A percentile compares a stretch with the other conserved stretches of the same genome.
Evolutionary conservation across 192 early-diverging fungal genomes (phyloP).

Genomic region (Coemansia sp.): DNA sequence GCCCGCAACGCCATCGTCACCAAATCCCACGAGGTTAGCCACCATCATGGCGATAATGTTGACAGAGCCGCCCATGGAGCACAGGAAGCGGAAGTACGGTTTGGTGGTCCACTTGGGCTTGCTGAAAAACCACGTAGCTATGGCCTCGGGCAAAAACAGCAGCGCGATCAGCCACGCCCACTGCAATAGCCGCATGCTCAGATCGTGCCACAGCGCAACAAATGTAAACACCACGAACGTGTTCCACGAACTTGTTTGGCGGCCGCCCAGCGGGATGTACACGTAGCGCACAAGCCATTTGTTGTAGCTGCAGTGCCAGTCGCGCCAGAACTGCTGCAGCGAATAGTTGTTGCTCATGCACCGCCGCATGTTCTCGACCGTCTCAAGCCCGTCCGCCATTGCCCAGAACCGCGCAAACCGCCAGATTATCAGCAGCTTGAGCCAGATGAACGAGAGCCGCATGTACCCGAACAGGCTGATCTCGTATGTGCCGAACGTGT

Average conservation of each 20-base stretch:
- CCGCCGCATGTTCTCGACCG: slow-evolving; percentile 93
- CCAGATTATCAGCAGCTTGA: slow-evolving; percentile 96
- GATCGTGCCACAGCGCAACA: slow-evolving; percentile 98
- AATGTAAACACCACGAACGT: slow-evolving; percentile 91
- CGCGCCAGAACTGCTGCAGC: slow-evolving; percentile 90
- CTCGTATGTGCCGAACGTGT: slow-evolving; percentile 74
- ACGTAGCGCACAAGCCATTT: slow-evolving; percentile 86
- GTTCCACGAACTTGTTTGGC: slow-evolving; percentile 69
- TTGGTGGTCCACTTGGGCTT: slow-evolving; percentile 31
- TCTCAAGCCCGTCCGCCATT: slow-evolving; percentile 85
- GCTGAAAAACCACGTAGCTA: slow-evolving; percentile 59
- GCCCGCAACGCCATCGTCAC: slow-evolving; percentile 79
- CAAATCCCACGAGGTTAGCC: slow-evolving; percentile 97
- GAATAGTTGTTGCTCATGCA: slow-evolving; percentile 98
- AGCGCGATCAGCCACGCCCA: slow-evolving; percentile 92
- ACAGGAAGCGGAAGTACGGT: slow-evolving; percentile 74
- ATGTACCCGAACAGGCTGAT: slow-evolving; percentile 88
- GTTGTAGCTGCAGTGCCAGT: slow-evolving; percentile 96
- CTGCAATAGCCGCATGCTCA: slow-evolving; percentile 76
- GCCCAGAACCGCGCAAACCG: slow-evolving; percentile 97
- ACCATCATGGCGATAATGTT: slow-evolving; percentile 96
- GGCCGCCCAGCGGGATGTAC: slow-evolving; percentile 92
- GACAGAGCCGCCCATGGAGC: slow-evolving; percentile 75
- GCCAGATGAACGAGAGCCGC: slow-evolving; percentile 90
- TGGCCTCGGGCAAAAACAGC: slow-evolving; percentile 84